Evolutionary conservation across 768 basidiomycete species (phyloP), one percentile per base, ranked within the genome.

Genomic region (Xerocomellus chrysenteron): DNA sequence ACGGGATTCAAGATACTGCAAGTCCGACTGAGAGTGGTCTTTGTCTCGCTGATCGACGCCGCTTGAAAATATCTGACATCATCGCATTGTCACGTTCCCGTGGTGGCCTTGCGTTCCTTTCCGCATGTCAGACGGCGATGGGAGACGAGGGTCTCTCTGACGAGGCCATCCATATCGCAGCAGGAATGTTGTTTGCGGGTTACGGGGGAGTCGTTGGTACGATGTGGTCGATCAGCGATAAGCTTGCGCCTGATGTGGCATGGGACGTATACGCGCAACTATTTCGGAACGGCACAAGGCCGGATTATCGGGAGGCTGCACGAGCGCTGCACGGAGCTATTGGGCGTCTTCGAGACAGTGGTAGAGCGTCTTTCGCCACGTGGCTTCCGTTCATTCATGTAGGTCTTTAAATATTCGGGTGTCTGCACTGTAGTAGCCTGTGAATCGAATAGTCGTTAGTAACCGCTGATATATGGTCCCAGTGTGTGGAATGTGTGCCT

Each of bases 151-250:
- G 35, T 35, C 35, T 35, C 35, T 14, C 35, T 5, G 35, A 35
- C 35, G 35, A 35, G 35, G 35, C 35, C 5, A 35, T 35, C 35
- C 35, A 35, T 35, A 35, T 35, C 35, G 35, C 35, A 14, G 35
- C 74, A 6, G 75, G 73, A 7, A 74, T 80, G 73, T 58, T 75
- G 40, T 49, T 65, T n/a, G 63, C 60, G 0, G 72, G 72, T 9
- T 71, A 58, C 51, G 47, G 45, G 24, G 60, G 68, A 17, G 75
- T 73, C 6, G 67, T 80, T 33, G 78, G 66, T 9, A 79, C 78
- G 14, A 69, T 79, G 74, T 78, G 78, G 78, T 70, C 68, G n/a
- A 73, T 78, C 50, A 58, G 55, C 32, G 78, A 80, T 52, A 19
- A 7, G 21, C 3, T 51, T 12, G 50, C 50, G n/a, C 50, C 50